These are phyloP conservation scores for Cyathus striatus DNA, from an alignment of 768 basidiomycete species.

Conservation along the genomic window DNA sequence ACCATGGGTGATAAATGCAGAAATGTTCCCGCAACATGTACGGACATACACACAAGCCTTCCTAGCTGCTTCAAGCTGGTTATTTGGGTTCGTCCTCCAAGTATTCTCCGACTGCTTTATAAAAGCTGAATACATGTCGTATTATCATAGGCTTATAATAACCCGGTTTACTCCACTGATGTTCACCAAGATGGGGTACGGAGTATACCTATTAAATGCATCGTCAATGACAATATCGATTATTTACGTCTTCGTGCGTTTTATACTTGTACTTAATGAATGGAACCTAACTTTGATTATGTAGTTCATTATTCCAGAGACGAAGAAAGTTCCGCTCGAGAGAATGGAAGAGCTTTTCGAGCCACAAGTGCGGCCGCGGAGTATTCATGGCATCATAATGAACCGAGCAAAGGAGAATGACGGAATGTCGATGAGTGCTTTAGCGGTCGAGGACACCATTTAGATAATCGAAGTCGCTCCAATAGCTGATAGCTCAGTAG, in stretches of 20 bases:
- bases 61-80: conserved; percentile 31
- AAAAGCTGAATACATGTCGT: no score
- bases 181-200: conserved; percentile 28
- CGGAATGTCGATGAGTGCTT: no score
- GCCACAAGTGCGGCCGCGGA: conserved; percentile 25
- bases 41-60: conserved; percentile 31
- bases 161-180: conserved; percentile 32
- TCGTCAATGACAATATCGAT: conserved; percentile 26
- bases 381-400: conserved; percentile 29
- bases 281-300: no score
- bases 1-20: conserved; percentile 39
- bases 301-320: conserved; percentile 33
- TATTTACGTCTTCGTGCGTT: conserved; percentile 25
- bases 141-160: conserved; percentile 27
- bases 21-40: conserved; percentile 38
- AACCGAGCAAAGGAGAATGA: neutral
- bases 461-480: no score
- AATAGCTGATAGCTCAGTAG: no score
- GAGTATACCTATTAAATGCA: conserved; percentile 32
- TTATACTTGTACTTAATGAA: neutral
- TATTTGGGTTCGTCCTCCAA: conserved; percentile 13
- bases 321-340: conserved; percentile 34
- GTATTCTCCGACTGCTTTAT: neutral
- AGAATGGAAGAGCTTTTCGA: conserved; percentile 36
- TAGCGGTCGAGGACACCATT: no score